Conservation (phyloP, 2,329 filamentous ascomycete genomes). For the Magnaporthiopsis rhizophila region DNA sequence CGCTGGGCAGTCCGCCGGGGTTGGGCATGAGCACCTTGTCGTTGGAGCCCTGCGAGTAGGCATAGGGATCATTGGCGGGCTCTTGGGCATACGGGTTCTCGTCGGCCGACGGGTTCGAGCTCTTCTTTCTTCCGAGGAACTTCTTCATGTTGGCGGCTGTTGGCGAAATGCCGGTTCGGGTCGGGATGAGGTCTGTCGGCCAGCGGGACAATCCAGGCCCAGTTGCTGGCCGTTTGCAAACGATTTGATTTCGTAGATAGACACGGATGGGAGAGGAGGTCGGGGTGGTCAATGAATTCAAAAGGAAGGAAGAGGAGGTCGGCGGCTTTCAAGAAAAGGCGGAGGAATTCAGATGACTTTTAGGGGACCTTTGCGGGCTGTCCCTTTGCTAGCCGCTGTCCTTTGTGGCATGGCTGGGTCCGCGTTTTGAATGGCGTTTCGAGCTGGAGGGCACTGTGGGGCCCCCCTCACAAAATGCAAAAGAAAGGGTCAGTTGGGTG, state of each 20-base stretch:
- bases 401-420: background rate
- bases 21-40: slow-evolving; percentile 32
- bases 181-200: background rate
- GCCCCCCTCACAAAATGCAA: background rate
- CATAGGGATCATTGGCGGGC: slow-evolving; percentile 42
- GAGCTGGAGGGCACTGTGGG: background rate
- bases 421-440: background rate
- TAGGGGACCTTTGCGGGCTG: background rate
- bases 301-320: background rate
- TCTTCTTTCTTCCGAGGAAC: slow-evolving; percentile 47
- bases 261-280: background rate
- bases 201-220: background rate
- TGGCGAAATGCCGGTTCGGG: background rate
- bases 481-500: background rate
- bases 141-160: slow-evolving; percentile 42
- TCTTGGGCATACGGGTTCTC: slow-evolving; percentile 54
- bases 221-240: background rate
- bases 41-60: slow-evolving; percentile 38
- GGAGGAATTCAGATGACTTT: background rate
- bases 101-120: slow-evolving; percentile 21
- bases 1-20: slow-evolving; percentile 16
- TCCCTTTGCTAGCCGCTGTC: background rate
- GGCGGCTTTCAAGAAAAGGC: background rate
- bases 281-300: background rate
- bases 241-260: background rate